Evolutionary conservation across 2,329 filamentous ascomycete species (phyloP).

Genomic region (Ambrosiella cleistominuta): DNA sequence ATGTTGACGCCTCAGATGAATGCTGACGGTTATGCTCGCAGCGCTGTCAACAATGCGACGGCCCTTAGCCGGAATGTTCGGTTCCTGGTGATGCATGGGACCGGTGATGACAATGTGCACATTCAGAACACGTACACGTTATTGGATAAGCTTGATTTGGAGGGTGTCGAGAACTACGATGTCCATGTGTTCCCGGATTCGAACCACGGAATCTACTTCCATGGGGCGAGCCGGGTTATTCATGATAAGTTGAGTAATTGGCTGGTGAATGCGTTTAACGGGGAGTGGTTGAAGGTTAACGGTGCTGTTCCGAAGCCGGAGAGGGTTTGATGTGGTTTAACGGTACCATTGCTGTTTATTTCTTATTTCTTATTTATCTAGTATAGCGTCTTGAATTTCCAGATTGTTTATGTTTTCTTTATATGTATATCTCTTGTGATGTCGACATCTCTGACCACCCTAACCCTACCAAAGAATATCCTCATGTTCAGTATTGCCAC

Average conservation of each 20-base stretch:
- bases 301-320: constrained; percentile 30
- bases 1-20: constrained; percentile 92
- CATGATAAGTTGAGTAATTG: constrained; percentile 86
- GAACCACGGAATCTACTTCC: constrained; percentile 88
- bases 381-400: background rate
- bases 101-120: constrained; percentile 96
- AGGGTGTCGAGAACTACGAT: constrained; percentile 78
- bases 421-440: background rate
- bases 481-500: background rate
- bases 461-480: background rate
- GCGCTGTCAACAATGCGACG: constrained; percentile 55
- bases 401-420: background rate
- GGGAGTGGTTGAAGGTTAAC: constrained; percentile 60
- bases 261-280: constrained; percentile 95
- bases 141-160: constrained; percentile 71
- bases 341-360: background rate
- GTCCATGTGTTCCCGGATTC: constrained; percentile 93
- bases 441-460: too few species aligned
- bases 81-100: constrained; percentile 89
- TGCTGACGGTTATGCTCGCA: constrained; percentile 53
- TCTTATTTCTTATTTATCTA: background rate
- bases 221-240: constrained; percentile 79
- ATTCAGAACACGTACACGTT: constrained; percentile 83
- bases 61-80: constrained; percentile 61
- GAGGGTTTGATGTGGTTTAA: constrained; percentile 9